phyloP scores from a whole-genome alignment of 78 protist species.

The Pelomyxa schiedti region DNA sequence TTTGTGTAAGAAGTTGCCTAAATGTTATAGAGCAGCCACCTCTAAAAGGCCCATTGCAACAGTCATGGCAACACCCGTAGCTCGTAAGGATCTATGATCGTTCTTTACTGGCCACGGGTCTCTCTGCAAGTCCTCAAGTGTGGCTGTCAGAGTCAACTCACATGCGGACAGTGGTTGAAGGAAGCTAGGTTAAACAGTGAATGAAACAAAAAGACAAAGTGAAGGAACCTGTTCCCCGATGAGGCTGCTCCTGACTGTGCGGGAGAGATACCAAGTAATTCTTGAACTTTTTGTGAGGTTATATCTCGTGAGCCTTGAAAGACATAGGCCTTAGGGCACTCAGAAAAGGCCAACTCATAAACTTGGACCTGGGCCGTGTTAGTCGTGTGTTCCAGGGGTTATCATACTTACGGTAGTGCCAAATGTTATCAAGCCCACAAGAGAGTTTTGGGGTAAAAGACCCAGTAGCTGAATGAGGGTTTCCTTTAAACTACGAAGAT shows the following conservation, averaged over 20 bases:
- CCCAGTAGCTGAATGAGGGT: slow-evolving; percentile 65
- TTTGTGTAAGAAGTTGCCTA: slow-evolving; percentile 2
- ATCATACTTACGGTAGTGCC: slow-evolving; percentile 65
- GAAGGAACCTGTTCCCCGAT: slow-evolving; percentile 1
- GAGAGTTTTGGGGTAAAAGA: slow-evolving; percentile 71
- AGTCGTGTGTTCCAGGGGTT: neutral
- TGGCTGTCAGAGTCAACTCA: slow-evolving; percentile 68
- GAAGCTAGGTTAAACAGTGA: slow-evolving; percentile 38
- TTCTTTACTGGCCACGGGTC: slow-evolving; percentile 86
- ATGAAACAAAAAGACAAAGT: slow-evolving; percentile 1
- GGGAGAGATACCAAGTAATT: slow-evolving; percentile 34
- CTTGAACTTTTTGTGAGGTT: slow-evolving; percentile 26
- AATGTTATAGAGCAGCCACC: neutral
- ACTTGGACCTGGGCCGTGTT: slow-evolving; percentile 39
- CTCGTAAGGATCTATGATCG: slow-evolving; percentile 64
- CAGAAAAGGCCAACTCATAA: slow-evolving; percentile 71
- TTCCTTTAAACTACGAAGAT: slow-evolving; percentile 72
- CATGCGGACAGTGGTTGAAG: slow-evolving; percentile 68
- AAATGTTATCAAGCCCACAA: slow-evolving; percentile 91
- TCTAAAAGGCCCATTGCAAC: slow-evolving; percentile 77
- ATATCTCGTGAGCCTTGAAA: slow-evolving; percentile 72
- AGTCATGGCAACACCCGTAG: slow-evolving; percentile 88
- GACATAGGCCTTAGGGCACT: slow-evolving; percentile 69
- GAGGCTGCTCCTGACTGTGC: neutral
- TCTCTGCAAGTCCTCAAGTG: slow-evolving; percentile 76